These are phyloP conservation scores for Clarireedia sp. DNA, from an alignment of 2,329 filamentous ascomycete species.

Conservation along the genomic window DNA sequence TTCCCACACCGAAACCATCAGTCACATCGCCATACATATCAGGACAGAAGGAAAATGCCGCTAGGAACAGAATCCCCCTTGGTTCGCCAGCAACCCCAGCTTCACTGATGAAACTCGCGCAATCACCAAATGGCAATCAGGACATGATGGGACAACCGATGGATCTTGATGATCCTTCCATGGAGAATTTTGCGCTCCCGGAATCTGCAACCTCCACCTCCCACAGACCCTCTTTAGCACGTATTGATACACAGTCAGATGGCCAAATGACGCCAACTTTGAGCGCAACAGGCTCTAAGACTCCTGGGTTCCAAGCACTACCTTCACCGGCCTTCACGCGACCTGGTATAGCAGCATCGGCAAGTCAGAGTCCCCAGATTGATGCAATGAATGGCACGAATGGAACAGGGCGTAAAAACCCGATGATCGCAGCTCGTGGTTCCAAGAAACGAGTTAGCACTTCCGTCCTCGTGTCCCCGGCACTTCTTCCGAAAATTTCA, in stretches of 20 bases:
- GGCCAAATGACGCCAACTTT: constrained; percentile 48
- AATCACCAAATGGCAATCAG: constrained; percentile 26
- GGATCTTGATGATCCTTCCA: constrained; percentile 43
- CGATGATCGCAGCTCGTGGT: constrained; percentile 44
- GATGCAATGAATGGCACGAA: constrained; percentile 44
- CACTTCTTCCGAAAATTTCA: constrained; percentile 80
- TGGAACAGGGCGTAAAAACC: constrained; percentile 40
- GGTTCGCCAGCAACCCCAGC: constrained; percentile 72
- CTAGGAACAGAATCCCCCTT: constrained; percentile 21
- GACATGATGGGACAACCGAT: constrained; percentile 38
- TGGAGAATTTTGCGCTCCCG: constrained; percentile 63
- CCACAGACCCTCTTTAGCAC: constrained; percentile 35
- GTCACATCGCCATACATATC: constrained; percentile 60
- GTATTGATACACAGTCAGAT: constrained; percentile 45
- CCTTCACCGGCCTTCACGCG: constrained; percentile 38
- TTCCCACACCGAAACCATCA: constrained; percentile 57
- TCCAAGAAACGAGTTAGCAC: constrained; percentile 65
- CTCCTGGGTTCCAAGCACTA: constrained; percentile 32
- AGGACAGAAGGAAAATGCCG: constrained; percentile 39
- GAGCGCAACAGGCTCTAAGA: constrained; percentile 28
- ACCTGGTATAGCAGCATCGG: constrained; percentile 34
- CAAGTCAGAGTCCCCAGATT: constrained; percentile 45
- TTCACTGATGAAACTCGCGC: constrained; percentile 70
- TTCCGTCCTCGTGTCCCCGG: constrained; percentile 75
- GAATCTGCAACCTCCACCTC: constrained; percentile 53